These are phyloP conservation scores for Rhododendron mucronatum DNA, from an alignment of 148 eudicot species.

Conservation along the genomic window DNA sequence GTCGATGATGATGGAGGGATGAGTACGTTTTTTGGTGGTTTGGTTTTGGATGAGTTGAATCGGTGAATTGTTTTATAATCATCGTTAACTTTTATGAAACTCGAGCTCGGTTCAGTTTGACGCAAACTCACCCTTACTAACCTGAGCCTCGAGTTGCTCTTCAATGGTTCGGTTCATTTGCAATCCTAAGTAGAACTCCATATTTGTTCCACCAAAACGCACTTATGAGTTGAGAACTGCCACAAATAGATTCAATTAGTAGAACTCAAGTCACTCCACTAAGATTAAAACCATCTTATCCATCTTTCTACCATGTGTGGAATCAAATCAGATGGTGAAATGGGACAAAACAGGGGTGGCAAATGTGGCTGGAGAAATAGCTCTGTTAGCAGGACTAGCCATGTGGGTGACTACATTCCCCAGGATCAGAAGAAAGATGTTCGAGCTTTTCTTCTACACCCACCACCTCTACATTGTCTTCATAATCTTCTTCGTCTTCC, in stretches of 20 bases:
- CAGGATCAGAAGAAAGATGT: conserved; percentile 32
- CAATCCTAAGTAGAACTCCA: background rate
- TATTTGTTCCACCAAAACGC: background rate
- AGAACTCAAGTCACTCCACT: background rate
- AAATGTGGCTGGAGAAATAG: conserved; percentile 46
- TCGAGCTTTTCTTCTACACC: conserved; percentile 53
- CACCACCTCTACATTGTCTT: conserved; percentile 56
- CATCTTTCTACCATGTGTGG: background rate
- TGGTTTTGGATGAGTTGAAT: no score
- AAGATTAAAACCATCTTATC: background rate
- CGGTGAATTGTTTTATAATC: no score
- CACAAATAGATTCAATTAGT: no score
- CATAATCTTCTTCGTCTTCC: conserved; percentile 45
- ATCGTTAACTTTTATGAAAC: no score
- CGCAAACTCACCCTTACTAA: background rate
- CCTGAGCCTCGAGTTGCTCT: background rate
- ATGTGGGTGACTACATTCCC: conserved; percentile 47
- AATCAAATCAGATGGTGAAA: conserved; percentile 26
- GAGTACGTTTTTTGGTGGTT: no score
- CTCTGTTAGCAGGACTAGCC: conserved; percentile 33
- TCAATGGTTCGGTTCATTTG: background rate
- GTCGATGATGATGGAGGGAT: no score
- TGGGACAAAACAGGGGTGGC: conserved; percentile 45
- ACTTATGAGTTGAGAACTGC: background rate
- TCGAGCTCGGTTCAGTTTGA: no score